These are phyloP conservation scores for Alternaria infectoria DNA, from an alignment of 2,329 filamentous ascomycete genomes.

Conservation along the genomic window DNA sequence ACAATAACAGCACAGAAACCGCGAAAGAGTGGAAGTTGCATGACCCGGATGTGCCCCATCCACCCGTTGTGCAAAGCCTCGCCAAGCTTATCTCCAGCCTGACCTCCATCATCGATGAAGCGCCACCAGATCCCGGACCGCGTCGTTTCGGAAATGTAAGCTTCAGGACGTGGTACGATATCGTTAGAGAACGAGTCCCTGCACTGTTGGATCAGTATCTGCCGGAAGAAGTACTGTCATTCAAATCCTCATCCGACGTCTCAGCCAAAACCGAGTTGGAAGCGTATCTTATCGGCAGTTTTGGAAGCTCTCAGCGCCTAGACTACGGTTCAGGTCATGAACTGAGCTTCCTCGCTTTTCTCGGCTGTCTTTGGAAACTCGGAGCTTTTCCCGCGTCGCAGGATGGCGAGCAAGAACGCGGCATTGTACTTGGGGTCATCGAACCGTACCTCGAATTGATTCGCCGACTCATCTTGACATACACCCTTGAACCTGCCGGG, in stretches of 20 bases:
- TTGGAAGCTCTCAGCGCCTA: constrained; percentile 85
- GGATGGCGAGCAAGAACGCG: constrained; percentile 69
- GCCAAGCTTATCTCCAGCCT: constrained; percentile 71
- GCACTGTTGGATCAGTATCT: constrained; percentile 65
- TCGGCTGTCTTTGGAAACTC: constrained; percentile 90
- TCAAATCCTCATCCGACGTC: constrained; percentile 35
- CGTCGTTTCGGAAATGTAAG: constrained; percentile 90
- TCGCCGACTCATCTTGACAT: constrained; percentile 82
- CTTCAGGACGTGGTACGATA: constrained; percentile 81
- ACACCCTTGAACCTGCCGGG: constrained; percentile 92
- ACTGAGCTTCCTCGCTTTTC: constrained; percentile 89
- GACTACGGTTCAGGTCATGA: constrained; percentile 98
- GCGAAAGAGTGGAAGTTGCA: constrained; percentile 61
- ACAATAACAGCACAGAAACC: constrained; percentile 42
- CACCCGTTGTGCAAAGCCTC: constrained; percentile 68
- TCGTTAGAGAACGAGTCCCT: constrained; percentile 67
- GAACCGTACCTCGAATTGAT: constrained; percentile 86
- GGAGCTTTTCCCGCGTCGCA: constrained; percentile 71
- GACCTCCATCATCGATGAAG: too few species aligned
- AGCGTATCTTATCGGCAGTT: constrained; percentile 81
- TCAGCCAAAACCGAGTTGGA: constrained; percentile 71
- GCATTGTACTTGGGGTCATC: constrained; percentile 80
- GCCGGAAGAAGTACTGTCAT: constrained; percentile 54
- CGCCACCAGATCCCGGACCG: constrained; percentile 83
- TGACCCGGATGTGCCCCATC: constrained; percentile 53